Base-by-base conservation (phyloP, 2,329 filamentous ascomycete genomes). In the Monosporascus cannonballus region DNA sequence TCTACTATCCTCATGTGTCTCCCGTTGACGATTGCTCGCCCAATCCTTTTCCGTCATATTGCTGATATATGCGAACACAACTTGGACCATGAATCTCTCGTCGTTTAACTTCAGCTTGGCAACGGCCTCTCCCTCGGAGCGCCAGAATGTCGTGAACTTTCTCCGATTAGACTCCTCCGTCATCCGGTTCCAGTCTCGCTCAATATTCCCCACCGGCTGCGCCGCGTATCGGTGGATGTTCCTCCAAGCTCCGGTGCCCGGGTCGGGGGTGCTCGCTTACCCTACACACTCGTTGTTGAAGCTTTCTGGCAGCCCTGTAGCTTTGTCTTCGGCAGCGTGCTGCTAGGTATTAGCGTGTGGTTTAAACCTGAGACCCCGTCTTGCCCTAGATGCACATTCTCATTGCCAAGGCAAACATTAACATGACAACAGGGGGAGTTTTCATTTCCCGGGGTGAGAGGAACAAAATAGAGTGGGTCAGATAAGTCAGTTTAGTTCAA, bases 251-350 rank as follows among this genome's bases (percentile, higher is more conserved):
- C 61, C 61, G 18, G 62, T 65, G n/a, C 60, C 62, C 44, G 64
- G 64, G 39, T 67, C 63, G n/a, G 64, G 64, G 64, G 53, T 67
- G 65, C 59, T 65, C 64, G 48, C 64, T 67, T 27, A 61, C 52
- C 25, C 63, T 62, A 67, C 62, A 36, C 55, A 59, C 48, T 67
- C 64, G 24, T 62, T 65, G 42, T 58, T 63, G 30, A 65, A 59
- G 15, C 56, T 52, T 51, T 61, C 59, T 42, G 61, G 64, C 47
- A 65, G 54, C 45, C 64, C 61, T 22, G 61, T 59, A 27, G 52
- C 41, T 38, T 56, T 56, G 47, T 66, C 60, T 39, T 64, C 62
- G 15, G 56, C n/a, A 39, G 54, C 54, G 49, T 59, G 59, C 49
- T 50, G 30, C 9, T 8, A 34, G 11, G 14, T 34, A 34, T 34